Evolutionary conservation across 306 rosid species (phyloP), one percentile per base, ranked within the genome.

Genomic region (Begonia loranthoides): DNA sequence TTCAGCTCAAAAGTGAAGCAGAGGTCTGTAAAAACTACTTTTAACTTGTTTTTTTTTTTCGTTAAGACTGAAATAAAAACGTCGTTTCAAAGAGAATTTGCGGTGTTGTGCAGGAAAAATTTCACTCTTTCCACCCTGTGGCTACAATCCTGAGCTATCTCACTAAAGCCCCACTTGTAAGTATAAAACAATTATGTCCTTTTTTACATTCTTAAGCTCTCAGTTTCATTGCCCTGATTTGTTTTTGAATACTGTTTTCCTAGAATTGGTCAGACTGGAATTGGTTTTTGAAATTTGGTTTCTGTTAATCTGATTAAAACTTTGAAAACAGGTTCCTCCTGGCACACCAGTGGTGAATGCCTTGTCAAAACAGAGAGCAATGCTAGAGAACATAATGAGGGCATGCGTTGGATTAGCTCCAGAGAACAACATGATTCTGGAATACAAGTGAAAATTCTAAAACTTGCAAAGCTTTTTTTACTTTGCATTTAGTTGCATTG

Each of bases 261-360:
- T 28, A 28, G 36, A 28, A 28, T 1, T 28, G 36, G 36, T 28
- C 1, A 7, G 36, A 28, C 36, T 22, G 41, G 59, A 40, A 6
- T 15, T 41, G 49, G 12, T 6, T 15, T 55, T 10, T 41, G 3
- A 19, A 55, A 15, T 9, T 43, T 5, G 39, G 24, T 13, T 5
- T 10, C 13, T 17, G 5, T 43, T 19, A 13, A 17, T 12, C 7
- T 12, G 14, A 1, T 45, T 45, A 45, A 9, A 10, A 45, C 7
- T 47, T 47, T 13, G 24, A 61, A 54, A 41, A 76, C 82, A 85
- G 97, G 97, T 90, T 15, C 97, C 97, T 16, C 95, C 95, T 1
- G 99, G 94, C 9, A 90, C 99, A 4, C 99, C 99, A 10, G 99
- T 90, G 65, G 95, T 90, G 92, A 90, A 90, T 72, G 99, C 99